Evolutionary conservation across 495 filamentous ascomycete genomes (phyloP).

Genomic region (Aspergillus biplanus): DNA sequence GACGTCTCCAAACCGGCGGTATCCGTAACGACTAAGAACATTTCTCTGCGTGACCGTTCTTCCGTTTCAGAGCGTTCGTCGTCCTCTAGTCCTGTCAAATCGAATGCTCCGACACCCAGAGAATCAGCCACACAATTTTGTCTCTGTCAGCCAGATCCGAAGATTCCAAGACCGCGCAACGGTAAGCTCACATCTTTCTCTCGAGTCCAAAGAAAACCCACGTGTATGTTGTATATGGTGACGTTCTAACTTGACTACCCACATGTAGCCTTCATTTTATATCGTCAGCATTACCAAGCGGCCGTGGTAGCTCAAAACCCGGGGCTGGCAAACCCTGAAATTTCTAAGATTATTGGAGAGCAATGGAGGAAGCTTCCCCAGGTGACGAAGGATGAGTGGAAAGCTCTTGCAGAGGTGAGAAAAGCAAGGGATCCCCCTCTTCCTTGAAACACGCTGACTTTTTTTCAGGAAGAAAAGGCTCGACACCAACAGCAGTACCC

Average conservation of each 20-base stretch:
- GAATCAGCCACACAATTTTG: slow-evolving; percentile 67
- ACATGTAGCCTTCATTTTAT: slow-evolving; percentile 87
- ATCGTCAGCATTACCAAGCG: slow-evolving; percentile 91
- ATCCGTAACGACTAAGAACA: slow-evolving; percentile 22
- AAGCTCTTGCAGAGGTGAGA: slow-evolving; percentile 78
- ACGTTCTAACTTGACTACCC: not conserved
- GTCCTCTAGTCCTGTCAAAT: slow-evolving; percentile 41
- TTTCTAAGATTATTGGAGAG: slow-evolving; percentile 96
- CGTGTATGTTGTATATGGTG: not conserved
- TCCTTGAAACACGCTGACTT: slow-evolving; percentile 13
- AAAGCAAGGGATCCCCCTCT: not conserved
- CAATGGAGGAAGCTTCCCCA: slow-evolving; percentile 80
- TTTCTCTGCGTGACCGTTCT: slow-evolving; percentile 33
- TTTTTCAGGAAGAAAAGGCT: slow-evolving; percentile 78
- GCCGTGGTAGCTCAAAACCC: slow-evolving; percentile 80
- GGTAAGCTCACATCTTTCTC: slow-evolving; percentile 61
- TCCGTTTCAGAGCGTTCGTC: slow-evolving; percentile 36
- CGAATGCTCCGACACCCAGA: slow-evolving; percentile 25
- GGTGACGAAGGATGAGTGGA: slow-evolving; percentile 86
- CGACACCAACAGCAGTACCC: slow-evolving; percentile 91
- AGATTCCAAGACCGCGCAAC: slow-evolving; percentile 93
- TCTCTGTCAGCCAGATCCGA: slow-evolving; percentile 90
- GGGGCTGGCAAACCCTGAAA: slow-evolving; percentile 92
- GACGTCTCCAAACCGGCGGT: slow-evolving; percentile 21
- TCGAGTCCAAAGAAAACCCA: not conserved